Conservation (phyloP, 2,329 filamentous ascomycete species). For the Pseudogymnoascus sp. region DNA sequence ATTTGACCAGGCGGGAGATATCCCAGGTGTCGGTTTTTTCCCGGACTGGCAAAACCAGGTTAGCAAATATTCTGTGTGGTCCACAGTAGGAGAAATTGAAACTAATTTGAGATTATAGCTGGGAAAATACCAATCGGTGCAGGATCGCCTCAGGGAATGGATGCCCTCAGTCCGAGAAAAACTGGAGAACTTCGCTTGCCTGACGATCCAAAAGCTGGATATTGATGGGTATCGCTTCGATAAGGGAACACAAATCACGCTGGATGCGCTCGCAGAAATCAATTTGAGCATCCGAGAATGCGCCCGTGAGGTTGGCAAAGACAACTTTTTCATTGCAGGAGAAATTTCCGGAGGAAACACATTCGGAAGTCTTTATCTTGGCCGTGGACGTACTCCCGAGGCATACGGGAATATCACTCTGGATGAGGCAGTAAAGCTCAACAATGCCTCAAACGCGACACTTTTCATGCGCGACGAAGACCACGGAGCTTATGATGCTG, state of each 20-base stretch:
- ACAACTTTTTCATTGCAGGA: slow-evolving; percentile 55
- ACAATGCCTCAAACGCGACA: slow-evolving; percentile 9
- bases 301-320: slow-evolving; percentile 45
- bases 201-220: slow-evolving; percentile 51
- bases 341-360: slow-evolving; percentile 55
- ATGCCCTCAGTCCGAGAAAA: slow-evolving; percentile 45
- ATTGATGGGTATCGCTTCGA: slow-evolving; percentile 59
- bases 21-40: slow-evolving; percentile 26
- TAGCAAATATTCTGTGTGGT: neutral
- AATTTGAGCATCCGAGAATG: slow-evolving; percentile 48
- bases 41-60: slow-evolving; percentile 3
- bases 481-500: slow-evolving; percentile 46
- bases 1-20: slow-evolving; percentile 44
- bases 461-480: slow-evolving; percentile 38
- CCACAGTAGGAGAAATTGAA: slow-evolving; percentile 47
- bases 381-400: slow-evolving; percentile 48
- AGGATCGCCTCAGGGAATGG: slow-evolving; percentile 59
- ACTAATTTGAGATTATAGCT: slow-evolving; percentile 55
- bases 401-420: slow-evolving; percentile 28
- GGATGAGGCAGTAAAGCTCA: slow-evolving; percentile 3
- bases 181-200: slow-evolving; percentile 52
- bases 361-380: slow-evolving; percentile 50
- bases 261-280: slow-evolving; percentile 51
- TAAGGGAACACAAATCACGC: slow-evolving; percentile 55
- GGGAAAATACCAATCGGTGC: slow-evolving; percentile 56